Conservation (phyloP, 2,329 filamentous ascomycete species). For the Coniochaeta hoffmannii region DNA sequence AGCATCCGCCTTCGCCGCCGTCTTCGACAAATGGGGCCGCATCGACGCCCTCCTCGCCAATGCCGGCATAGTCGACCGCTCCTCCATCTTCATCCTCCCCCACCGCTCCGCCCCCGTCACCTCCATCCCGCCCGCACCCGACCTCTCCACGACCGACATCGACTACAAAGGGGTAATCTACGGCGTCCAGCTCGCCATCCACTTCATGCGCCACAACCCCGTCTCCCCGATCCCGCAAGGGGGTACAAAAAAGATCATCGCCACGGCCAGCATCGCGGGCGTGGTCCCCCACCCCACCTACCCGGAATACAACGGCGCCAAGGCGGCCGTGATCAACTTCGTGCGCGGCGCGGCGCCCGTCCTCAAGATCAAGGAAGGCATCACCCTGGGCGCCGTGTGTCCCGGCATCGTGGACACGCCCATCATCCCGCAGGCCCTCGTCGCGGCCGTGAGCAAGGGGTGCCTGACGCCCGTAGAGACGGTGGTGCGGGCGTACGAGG, state of each 20-base stretch:
- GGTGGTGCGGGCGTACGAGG: conserved; percentile 35
- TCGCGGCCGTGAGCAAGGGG: conserved; percentile 28
- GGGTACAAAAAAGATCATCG: conserved; percentile 30
- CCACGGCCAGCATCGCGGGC: conserved; percentile 33
- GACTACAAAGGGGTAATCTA: conserved; percentile 44
- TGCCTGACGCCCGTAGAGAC: conserved; percentile 33
- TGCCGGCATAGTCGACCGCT: conserved; percentile 39
- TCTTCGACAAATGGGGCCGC: conserved; percentile 31
- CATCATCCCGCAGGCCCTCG: conserved; percentile 35
- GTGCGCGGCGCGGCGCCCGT: conserved; percentile 29
- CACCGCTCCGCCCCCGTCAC: conserved; percentile 14
- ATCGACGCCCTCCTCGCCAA: conserved; percentile 42
- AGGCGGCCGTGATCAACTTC: conserved; percentile 37
- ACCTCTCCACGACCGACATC: conserved; percentile 37
- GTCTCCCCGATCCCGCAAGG: conserved; percentile 30
- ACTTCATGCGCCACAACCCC: conserved; percentile 42
- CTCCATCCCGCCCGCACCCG: conserved; percentile 22
- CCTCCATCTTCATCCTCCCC: conserved; percentile 32
- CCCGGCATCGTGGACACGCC: conserved; percentile 38
- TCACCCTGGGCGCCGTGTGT: conserved; percentile 39
- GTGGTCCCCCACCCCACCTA: conserved; percentile 34
- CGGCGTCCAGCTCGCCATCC: conserved; percentile 38
- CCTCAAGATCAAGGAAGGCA: conserved; percentile 36
- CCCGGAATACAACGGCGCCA: conserved; percentile 43
- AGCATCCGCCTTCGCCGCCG: conserved; percentile 30